Evolutionary conservation across 805 yeast genomes (phyloP).

Genomic region (Suhomyces faveliae): DNA sequence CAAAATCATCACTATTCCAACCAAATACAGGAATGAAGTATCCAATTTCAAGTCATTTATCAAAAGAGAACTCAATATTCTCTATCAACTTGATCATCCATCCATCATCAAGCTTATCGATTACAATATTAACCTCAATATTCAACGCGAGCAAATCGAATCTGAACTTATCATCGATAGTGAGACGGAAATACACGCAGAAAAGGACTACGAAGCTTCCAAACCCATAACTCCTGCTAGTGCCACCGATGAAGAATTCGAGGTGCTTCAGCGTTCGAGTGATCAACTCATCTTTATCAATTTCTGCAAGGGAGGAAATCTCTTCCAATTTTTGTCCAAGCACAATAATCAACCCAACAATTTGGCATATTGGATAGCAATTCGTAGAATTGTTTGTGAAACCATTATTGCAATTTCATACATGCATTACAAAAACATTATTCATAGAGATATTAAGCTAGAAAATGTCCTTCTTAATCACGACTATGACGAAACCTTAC

Average conservation of each 20-base stretch:
- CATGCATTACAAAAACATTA: conserved; percentile 64
- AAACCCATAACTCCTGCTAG: neutral
- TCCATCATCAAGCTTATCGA: conserved; percentile 65
- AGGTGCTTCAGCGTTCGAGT: conserved; percentile 20
- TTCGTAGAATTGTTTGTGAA: conserved; percentile 69
- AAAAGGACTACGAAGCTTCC: conserved; percentile 2
- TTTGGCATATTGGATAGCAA: conserved; percentile 43
- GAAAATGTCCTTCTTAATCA: conserved; percentile 69
- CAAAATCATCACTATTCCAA: conserved; percentile 54
- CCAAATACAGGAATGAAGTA: conserved; percentile 28
- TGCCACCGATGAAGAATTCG: conserved; percentile 13
- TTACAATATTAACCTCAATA: conserved; percentile 33
- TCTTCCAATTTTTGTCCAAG: conserved; percentile 59
- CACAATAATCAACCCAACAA: conserved; percentile 27
- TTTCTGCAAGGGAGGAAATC: conserved; percentile 81
- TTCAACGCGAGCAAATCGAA: conserved; percentile 24
- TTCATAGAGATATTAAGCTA: conserved; percentile 89
- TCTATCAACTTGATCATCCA: conserved; percentile 60
- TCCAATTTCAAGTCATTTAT: conserved; percentile 37
- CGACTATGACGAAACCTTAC: conserved; percentile 18
- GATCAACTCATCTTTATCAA: conserved; percentile 60
- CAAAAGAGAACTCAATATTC: conserved; percentile 66
- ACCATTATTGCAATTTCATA: conserved; percentile 66
- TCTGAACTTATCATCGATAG: conserved; percentile 14
- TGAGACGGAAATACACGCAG: conserved; percentile 13